phyloP scores from a whole-genome alignment of 257 asterid genomes.

The Gentiana dahurica region DNA sequence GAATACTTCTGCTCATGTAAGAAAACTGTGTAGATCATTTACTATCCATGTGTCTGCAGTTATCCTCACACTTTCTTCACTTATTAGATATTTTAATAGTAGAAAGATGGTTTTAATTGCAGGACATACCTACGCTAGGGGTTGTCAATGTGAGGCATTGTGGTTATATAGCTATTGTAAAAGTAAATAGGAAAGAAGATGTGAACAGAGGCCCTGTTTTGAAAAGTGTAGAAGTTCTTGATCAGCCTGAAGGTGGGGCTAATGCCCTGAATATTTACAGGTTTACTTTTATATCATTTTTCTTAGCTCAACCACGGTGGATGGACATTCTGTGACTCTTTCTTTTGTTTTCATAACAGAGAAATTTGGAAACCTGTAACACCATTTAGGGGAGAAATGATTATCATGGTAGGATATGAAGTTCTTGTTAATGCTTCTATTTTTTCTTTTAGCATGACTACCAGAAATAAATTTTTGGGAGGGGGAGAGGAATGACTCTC shows the following conservation, averaged over 20 bases:
- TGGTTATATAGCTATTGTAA: slow-evolving; percentile 75
- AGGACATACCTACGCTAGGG: slow-evolving; percentile 89
- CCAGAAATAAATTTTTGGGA: too few species aligned
- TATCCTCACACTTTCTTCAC: background rate
- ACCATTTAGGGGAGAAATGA: too few species aligned
- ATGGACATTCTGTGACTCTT: background rate
- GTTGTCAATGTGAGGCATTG: slow-evolving; percentile 62
- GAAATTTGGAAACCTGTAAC: too few species aligned
- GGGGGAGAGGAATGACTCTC: too few species aligned
- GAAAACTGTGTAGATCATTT: slow-evolving; percentile 14
- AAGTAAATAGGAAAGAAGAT: slow-evolving; percentile 57
- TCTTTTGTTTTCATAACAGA: background rate
- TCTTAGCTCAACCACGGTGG: background rate
- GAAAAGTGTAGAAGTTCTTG: slow-evolving; percentile 59
- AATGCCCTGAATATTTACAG: slow-evolving; percentile 94
- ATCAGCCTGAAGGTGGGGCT: slow-evolving; percentile 97
- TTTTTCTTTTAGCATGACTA: too few species aligned
- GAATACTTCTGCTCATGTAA: slow-evolving; percentile 90
- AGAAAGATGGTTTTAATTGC: slow-evolving; percentile 13
- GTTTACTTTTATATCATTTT: slow-evolving; percentile 17
- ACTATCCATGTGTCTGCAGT: background rate
- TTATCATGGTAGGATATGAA: too few species aligned
- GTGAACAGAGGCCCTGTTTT: slow-evolving; percentile 27
- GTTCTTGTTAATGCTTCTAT: too few species aligned
- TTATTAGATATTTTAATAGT: background rate